These are phyloP conservation scores for Lecanoromycetidae sp. DNA, from an alignment of 2,329 filamentous ascomycete genomes.

Conservation along the genomic window DNA sequence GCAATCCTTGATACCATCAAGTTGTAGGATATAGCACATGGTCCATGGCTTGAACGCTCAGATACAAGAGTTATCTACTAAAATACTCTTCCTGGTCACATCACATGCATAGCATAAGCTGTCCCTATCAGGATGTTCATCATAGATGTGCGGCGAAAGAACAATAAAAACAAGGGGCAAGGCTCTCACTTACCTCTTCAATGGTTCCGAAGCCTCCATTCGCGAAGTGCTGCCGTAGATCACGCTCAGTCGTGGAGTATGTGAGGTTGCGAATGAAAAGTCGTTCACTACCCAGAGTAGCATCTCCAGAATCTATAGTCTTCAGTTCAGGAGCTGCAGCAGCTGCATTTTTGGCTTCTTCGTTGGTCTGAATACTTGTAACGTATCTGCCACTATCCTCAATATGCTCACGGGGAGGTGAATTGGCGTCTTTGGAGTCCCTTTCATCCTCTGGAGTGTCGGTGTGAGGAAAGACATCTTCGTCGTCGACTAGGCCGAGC, in stretches of 20 bases:
- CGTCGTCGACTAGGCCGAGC: slow-evolving; percentile 70
- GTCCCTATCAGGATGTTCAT: slow-evolving; percentile 99
- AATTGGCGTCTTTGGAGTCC: slow-evolving; percentile 23
- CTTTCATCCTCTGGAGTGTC: slow-evolving; percentile 8
- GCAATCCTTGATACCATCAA: slow-evolving; percentile 18
- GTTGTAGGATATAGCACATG: too few species aligned
- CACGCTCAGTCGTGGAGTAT: slow-evolving; percentile 65
- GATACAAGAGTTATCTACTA: slow-evolving; percentile 99
- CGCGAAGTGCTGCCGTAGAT: slow-evolving; percentile 60
- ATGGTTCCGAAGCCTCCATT: slow-evolving; percentile 53
- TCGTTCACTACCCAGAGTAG: slow-evolving; percentile 36
- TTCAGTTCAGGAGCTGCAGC: not conserved
- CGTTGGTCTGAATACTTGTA: not conserved
- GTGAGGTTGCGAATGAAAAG: slow-evolving; percentile 83
- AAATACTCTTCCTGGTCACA: slow-evolving; percentile 92
- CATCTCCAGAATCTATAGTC: slow-evolving; percentile 36
- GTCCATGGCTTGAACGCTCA: slow-evolving; percentile 41
- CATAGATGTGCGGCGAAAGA: slow-evolving; percentile 41
- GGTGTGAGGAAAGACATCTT: slow-evolving; percentile 34
- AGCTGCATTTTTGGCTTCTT: not conserved
- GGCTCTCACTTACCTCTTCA: slow-evolving; percentile 63
- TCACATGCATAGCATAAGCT: slow-evolving; percentile 94
- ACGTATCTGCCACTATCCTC: not conserved
- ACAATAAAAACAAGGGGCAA: slow-evolving; percentile 14
- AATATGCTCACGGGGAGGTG: slow-evolving; percentile 21